These are phyloP conservation scores for Alopecurus myosuroides DNA, from an alignment of 176 grass and related monocot species.

Conservation along the genomic window DNA sequence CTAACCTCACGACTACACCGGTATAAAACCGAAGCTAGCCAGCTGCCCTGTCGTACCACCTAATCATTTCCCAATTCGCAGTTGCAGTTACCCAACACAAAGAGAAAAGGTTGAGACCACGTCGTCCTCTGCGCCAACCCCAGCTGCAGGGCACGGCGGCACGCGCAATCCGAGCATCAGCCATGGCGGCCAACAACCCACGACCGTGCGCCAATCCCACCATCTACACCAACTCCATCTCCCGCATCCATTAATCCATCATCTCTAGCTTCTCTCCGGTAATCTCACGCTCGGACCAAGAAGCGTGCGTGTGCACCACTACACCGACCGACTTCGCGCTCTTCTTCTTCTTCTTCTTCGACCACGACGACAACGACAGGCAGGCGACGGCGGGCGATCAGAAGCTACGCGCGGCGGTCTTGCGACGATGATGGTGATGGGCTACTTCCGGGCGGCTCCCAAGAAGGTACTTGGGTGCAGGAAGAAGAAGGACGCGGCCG, in stretches of 20 bases:
- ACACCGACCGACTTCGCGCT: no score
- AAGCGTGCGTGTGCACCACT: neutral
- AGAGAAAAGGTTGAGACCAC: conserved; percentile 10
- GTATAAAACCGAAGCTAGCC: neutral
- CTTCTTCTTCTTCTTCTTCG: neutral
- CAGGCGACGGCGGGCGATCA: neutral
- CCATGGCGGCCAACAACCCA: conserved; percentile 23
- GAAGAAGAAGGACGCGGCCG: neutral
- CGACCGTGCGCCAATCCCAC: neutral
- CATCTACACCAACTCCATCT: conserved; percentile 2
- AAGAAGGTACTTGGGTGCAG: neutral
- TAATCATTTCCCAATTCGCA: conserved; percentile 1
- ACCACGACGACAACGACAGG: neutral
- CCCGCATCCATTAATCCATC: neutral
- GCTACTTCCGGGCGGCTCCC: conserved; percentile 35
- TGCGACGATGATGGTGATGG: conserved; percentile 39
- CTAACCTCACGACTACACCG: neutral
- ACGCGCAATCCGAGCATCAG: neutral
- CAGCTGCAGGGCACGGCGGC: neutral
- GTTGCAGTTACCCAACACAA: neutral
- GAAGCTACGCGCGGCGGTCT: neutral
- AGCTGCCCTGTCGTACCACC: neutral
- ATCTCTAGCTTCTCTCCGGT: neutral
- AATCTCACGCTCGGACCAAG: neutral
- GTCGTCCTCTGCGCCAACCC: conserved; percentile 16